Base-by-base conservation (phyloP, 495 filamentous ascomycete genomes). In the Daldinia vernicosa region DNA sequence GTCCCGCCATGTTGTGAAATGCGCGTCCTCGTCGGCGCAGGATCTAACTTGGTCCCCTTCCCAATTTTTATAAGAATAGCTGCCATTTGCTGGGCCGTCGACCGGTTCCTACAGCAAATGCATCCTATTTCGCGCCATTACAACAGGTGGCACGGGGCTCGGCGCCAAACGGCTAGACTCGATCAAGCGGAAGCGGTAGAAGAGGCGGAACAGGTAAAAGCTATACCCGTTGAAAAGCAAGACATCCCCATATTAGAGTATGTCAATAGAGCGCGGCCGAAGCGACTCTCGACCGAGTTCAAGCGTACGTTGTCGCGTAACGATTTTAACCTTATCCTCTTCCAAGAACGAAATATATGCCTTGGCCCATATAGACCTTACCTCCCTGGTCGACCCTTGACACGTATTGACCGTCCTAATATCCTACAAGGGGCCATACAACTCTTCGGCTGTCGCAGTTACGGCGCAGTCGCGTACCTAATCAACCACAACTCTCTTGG, bases 11-110 rank as follows among this genome's bases (percentile, higher is more conserved):
- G 12, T 30, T 57, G 58, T 26, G 40, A 54, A 9, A 22, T 63
- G 24, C 66, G 58, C 24, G 60, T 69, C 11, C 32, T 52, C 32
- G 26, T 69, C 27, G 43, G 66, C 26, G 6, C 2, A 14, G 66
- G 43, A 22, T 6, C 6, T 7, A 43, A 37, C 5, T 37, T 8
- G 1, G 15, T 55, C 26, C 17, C 50, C 6, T 6, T 67, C 4
- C 1, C 14, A 17, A 51, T 35, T 9, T 15, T 59, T 6, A 58
- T 59, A 43, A 57, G 12, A 35, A 19, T 63, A 3, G 60, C 60
- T 24, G 43, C 53, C 6, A 4, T 63, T 24, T 63, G 51, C 22
- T 69, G 59, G 59, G 66, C 59, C 7, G 40, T 59, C 1, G 59
- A 69, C 37, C 39, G 11, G 2, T 1, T 63, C 24, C 17, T 69